A percentile compares a stretch with the other conserved stretches of the same genome.
Evolutionary conservation across 2,329 filamentous ascomycete species (phyloP).

Genomic region (Cordyceps javanica): DNA sequence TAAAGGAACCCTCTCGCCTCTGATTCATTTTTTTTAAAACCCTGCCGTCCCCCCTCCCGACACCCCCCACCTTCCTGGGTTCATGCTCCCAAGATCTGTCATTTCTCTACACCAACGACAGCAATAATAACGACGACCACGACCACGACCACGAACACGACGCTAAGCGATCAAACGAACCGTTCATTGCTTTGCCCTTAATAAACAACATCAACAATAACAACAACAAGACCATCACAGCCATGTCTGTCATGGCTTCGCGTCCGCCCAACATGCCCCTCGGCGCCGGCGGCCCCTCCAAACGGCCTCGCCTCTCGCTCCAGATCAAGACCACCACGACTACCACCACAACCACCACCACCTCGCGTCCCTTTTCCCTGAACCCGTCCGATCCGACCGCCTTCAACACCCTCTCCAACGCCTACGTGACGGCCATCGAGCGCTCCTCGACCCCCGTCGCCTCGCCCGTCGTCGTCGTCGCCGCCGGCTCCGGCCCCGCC

Average conservation of each 20-base stretch:
- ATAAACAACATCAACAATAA: not conserved
- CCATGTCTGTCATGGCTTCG: constrained; percentile 29
- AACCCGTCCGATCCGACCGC: constrained; percentile 55
- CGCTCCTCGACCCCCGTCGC: constrained; percentile 30
- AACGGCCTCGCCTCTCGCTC: constrained; percentile 51
- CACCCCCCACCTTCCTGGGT: not conserved
- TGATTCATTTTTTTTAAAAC: too few relatives aligned
- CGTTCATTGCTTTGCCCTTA: too few relatives aligned
- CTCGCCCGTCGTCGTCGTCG: constrained; percentile 40
- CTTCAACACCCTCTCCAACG: constrained; percentile 62
- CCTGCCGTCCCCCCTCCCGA: not conserved
- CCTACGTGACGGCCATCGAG: constrained; percentile 57
- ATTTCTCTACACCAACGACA: not conserved
- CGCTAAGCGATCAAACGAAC: too few relatives aligned
- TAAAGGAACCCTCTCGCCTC: not conserved
- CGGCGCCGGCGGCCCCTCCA: constrained; percentile 25
- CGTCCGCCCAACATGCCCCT: constrained; percentile 18
- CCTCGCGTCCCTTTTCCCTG: constrained; percentile 26
- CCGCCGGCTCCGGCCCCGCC: too few relatives aligned
- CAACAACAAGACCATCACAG: not conserved
- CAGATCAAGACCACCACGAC: constrained; percentile 40
- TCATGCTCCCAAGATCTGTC: not conserved
- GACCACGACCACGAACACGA: too few relatives aligned
- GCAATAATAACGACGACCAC: too few relatives aligned
- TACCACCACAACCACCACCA: not conserved